These are phyloP conservation scores for Vachellia pachyceras DNA, from an alignment of 306 rosid genomes.

Conservation along the genomic window DNA sequence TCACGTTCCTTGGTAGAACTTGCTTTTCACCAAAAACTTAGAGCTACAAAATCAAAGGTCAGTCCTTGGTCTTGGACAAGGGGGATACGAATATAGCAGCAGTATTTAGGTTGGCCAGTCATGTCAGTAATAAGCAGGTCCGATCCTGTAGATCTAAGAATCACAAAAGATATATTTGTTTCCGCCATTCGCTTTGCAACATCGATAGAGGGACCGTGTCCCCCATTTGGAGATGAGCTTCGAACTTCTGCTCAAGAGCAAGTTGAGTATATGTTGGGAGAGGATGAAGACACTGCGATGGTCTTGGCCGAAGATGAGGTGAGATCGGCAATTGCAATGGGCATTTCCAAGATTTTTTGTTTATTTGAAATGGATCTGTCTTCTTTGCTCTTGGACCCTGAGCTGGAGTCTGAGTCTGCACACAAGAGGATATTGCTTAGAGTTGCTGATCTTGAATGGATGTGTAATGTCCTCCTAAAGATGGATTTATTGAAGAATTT, in stretches of 20 bases:
- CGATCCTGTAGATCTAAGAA: conserved; percentile 44
- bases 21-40: not conserved
- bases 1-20: conserved; percentile 14
- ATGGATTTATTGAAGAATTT: conserved; percentile 85
- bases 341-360: conserved; percentile 58
- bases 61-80: conserved; percentile 1
- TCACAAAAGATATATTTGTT: conserved; percentile 78
- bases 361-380: conserved; percentile 66
- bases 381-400: conserved; percentile 56
- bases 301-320: conserved; percentile 75
- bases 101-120: conserved; percentile 30
- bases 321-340: conserved; percentile 60
- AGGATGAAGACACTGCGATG: conserved; percentile 59
- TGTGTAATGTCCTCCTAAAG: conserved; percentile 79
- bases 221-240: conserved; percentile 82
- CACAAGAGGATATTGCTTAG: conserved; percentile 60
- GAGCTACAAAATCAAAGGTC: conserved; percentile 22
- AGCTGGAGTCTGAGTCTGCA: conserved; percentile 44
- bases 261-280: conserved; percentile 90
- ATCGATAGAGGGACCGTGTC: conserved; percentile 69
- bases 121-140: conserved; percentile 40
- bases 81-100: not conserved
- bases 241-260: conserved; percentile 92
- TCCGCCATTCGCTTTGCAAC: conserved; percentile 83
- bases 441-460: conserved; percentile 91